Evolutionary conservation across 1,284 basidiomycete genomes (phyloP).

Genomic region (Puccinia polysora): DNA sequence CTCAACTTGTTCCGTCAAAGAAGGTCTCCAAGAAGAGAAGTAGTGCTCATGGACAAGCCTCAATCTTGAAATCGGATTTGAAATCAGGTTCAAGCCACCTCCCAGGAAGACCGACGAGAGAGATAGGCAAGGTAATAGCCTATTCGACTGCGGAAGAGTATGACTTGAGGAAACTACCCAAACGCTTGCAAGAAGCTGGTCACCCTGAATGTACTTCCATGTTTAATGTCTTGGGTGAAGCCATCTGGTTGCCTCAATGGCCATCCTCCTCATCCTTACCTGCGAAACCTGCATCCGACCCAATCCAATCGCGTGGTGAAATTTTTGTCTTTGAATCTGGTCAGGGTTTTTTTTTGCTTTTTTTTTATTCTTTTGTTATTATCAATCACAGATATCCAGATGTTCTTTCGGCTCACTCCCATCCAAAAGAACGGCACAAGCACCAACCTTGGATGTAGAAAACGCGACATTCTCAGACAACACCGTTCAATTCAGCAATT

Average conservation of each 20-base stretch:
- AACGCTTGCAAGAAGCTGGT: conserved; percentile 21
- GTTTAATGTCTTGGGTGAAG: conserved; percentile 42
- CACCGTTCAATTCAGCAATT: no score
- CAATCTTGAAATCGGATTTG: conserved; percentile 28
- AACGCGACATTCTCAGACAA: no score
- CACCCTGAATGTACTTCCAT: conserved; percentile 3
- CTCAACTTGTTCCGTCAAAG: neutral
- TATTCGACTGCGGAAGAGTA: conserved; percentile 43
- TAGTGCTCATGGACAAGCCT: conserved; percentile 32
- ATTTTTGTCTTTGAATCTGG: conserved; percentile 44
- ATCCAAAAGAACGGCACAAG: no score
- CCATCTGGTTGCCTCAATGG: conserved; percentile 41
- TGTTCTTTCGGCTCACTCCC: no score
- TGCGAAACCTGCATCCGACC: neutral
- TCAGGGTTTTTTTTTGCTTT: conserved; percentile 14
- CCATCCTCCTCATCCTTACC: conserved; percentile 4
- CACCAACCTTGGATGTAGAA: no score
- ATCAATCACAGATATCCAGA: neutral
- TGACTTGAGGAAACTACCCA: conserved; percentile 23
- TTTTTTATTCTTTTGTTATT: conserved; percentile 1
- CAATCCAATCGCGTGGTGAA: conserved; percentile 10
- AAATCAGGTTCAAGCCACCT: conserved; percentile 5
- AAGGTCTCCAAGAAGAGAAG: conserved; percentile 7
- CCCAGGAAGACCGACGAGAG: neutral
- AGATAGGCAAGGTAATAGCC: conserved; percentile 28